These are phyloP conservation scores for Sphagnum contortum DNA, from an alignment of 225 moss, liverwort and hornwort genomes.

Conservation along the genomic window DNA sequence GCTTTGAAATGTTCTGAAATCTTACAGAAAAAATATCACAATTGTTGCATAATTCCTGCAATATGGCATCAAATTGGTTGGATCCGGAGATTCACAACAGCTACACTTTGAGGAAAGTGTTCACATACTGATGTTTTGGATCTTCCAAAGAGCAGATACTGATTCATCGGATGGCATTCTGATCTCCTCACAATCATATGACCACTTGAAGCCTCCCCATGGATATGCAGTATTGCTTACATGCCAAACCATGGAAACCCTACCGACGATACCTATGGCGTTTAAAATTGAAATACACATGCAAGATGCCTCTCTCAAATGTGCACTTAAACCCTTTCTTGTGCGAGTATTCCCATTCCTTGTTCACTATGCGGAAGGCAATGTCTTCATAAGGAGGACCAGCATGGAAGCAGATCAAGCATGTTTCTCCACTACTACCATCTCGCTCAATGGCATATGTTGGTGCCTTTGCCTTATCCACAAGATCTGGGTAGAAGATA, in stretches of 20 bases:
- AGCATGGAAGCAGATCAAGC: slow-evolving; percentile 83
- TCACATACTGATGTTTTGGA: too few species aligned
- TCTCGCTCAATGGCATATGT: slow-evolving; percentile 76
- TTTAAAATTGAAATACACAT: slow-evolving; percentile 96
- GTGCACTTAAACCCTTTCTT: slow-evolving; percentile 99
- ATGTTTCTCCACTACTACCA: slow-evolving; percentile 80
- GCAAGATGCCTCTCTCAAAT: slow-evolving; percentile 84
- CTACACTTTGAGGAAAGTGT: too few species aligned
- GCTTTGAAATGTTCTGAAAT: too few species aligned
- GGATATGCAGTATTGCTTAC: too few species aligned
- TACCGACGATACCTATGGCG: slow-evolving; percentile 79
- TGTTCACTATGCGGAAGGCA: slow-evolving; percentile 91
- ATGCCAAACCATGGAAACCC: slow-evolving; percentile 1
- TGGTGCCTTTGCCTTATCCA: slow-evolving; percentile 81
- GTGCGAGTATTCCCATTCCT: slow-evolving; percentile 94
- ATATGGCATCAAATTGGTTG: too few species aligned
- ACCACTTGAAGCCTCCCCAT: too few species aligned
- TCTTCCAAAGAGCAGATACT: too few species aligned
- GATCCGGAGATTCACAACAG: too few species aligned
- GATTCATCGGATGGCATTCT: too few species aligned
- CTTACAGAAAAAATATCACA: too few species aligned
- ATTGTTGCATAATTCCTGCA: too few species aligned
- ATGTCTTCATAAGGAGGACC: slow-evolving; percentile 97
- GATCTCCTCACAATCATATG: too few species aligned
- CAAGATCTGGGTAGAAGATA: slow-evolving; percentile 90